Percentiles rank a stretch among this genome's conserved stretches.
phyloP scores from a whole-genome alignment of 2,329 filamentous ascomycete genomes.

The Venturia aucupariae region DNA sequence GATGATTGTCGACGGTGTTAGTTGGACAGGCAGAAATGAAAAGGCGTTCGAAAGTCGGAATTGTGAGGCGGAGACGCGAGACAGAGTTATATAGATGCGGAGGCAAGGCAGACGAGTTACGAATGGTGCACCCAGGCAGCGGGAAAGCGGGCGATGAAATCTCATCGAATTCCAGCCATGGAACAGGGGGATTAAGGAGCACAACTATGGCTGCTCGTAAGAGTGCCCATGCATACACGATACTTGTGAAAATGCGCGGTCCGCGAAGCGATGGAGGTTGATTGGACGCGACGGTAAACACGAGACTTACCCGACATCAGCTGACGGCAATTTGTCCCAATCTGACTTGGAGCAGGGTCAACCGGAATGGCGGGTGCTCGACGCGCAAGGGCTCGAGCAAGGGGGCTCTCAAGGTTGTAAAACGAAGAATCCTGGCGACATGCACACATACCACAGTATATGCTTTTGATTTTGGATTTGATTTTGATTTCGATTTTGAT shows the following conservation, averaged over 20 bases:
- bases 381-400: not conserved
- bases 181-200: not conserved
- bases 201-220: not conserved
- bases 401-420: not conserved
- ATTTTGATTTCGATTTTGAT: too few relatives aligned
- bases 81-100: not conserved
- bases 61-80: not conserved
- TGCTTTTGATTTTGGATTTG: too few relatives aligned
- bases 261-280: not conserved
- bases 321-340: not conserved
- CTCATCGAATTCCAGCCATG: not conserved
- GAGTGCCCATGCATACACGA: not conserved
- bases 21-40: not conserved
- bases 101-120: slow-evolving; percentile 5
- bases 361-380: slow-evolving; percentile 2
- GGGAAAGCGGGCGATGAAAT: slow-evolving; percentile 3
- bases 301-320: not conserved
- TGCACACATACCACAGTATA: too few relatives aligned
- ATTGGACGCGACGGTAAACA: slow-evolving; percentile 1
- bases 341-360: not conserved
- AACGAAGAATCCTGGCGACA: not conserved
- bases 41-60: not conserved
- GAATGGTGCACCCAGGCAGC: slow-evolving; percentile 8
- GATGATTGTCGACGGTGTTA: not conserved
- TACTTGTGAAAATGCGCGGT: not conserved